Evolutionary conservation across 2,329 filamentous ascomycete species (phyloP), one percentile per base, ranked within the genome.

Genomic region (Parastagonospora avenae): DNA sequence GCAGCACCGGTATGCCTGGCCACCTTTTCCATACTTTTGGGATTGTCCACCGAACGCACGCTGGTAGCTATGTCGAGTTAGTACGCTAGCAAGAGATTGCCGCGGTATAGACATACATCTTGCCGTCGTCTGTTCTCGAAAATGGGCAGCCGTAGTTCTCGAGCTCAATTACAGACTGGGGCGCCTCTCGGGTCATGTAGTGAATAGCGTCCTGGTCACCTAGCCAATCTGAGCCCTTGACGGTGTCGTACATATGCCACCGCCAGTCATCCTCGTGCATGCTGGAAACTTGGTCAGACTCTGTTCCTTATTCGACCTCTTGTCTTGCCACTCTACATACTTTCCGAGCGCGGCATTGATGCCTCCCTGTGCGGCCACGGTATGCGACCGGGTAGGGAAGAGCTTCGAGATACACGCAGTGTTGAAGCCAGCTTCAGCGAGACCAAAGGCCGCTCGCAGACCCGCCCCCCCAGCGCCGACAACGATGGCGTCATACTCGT

Each of bases 191-290:
- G 69, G 92, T 97, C 92, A 97, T 97, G 82, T 97, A 97, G 80
- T 97, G 92, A 73, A 97, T 97, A 61, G 92, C 92, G 74, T 97
- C 92, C 79, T 97, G 92, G 77, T 97, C 92, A 76, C 92, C 92
- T 44, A 97, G 85, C 92, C 92, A 97, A 82, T 97, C 92, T 62
- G 91, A 96, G 62, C 92, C 92, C 83, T 97, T 97, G 74, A 97
- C 92, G 37, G 92, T 97, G 77, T 97, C 92, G 82, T 97, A 97
- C 92, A 97, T 97, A 80, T 97, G 92, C 92, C 92, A 97, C 82
- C 92, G 87, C 92, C 92, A 97, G 80, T 97, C 92, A 71, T 97
- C 92, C 81, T 93, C 86, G 83, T 96, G 92, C 92, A 97, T 97
- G 81, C 73, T 77, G 50, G 57, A 14, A 30, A 31, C 24, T 38